Conservation (phyloP, 1,139 yeast species). For the Suhomyces choctaworum region DNA sequence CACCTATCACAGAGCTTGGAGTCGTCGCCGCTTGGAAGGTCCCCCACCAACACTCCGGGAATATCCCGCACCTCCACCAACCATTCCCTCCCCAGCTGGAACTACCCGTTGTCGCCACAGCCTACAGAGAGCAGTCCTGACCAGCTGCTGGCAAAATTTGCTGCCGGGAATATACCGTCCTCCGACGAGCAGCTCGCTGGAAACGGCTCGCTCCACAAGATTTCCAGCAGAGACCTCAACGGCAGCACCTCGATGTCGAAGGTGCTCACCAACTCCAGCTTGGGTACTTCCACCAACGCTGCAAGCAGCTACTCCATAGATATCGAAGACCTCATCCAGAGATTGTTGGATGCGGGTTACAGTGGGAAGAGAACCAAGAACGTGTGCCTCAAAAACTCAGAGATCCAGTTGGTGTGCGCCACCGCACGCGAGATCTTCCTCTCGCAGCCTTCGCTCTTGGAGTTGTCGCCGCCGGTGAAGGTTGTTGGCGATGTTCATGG, state of each 20-base stretch:
- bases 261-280: slow-evolving; percentile 12
- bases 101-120: slow-evolving; percentile 29
- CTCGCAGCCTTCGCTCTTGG: slow-evolving; percentile 85
- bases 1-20: slow-evolving; percentile 12
- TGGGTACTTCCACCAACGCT: slow-evolving; percentile 11
- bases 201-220: slow-evolving; percentile 10
- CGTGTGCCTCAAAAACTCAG: slow-evolving; percentile 83
- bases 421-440: slow-evolving; percentile 85
- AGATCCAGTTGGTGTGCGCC: slow-evolving; percentile 82
- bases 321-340: slow-evolving; percentile 85
- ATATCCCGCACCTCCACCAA: slow-evolving; percentile 39
- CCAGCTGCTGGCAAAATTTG: neutral
- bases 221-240: slow-evolving; percentile 11
- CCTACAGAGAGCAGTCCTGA: slow-evolving; percentile 19
- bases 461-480: slow-evolving; percentile 91
- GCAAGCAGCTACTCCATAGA: slow-evolving; percentile 47
- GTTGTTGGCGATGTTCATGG: slow-evolving; percentile 98
- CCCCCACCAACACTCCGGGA: slow-evolving; percentile 11
- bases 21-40: slow-evolving; percentile 12
- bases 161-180: slow-evolving; percentile 17
- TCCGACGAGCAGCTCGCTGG: slow-evolving; percentile 15
- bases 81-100: slow-evolving; percentile 28
- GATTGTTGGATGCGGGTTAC: slow-evolving; percentile 92
- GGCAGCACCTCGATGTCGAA: slow-evolving; percentile 15
- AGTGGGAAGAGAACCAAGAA: slow-evolving; percentile 88